Evolutionary conservation across 2,329 filamentous ascomycete species (phyloP).

Genomic region (Aquanectria penicillioides): DNA sequence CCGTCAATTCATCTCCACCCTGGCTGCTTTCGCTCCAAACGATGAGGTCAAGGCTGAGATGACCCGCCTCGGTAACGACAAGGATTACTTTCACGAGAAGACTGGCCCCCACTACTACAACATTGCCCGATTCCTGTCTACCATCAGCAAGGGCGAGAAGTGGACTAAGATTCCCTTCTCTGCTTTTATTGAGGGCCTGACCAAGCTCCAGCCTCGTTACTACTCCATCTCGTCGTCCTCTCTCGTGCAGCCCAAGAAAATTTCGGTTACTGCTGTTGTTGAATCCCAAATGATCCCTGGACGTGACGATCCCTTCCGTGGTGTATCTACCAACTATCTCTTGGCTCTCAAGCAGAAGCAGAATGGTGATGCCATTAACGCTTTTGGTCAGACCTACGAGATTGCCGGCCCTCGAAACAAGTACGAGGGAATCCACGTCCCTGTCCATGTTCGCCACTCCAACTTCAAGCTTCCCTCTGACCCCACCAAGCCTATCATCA

Average conservation of each 20-base stretch:
- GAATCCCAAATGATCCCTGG: slow-evolving; percentile 84
- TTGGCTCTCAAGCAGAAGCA: slow-evolving; percentile 96
- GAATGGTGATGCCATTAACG: slow-evolving; percentile 80
- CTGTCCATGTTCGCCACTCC: slow-evolving; percentile 95
- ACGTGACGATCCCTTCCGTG: slow-evolving; percentile 83
- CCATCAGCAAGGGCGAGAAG: slow-evolving; percentile 75
- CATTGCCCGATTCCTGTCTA: slow-evolving; percentile 84
- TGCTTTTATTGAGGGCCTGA: slow-evolving; percentile 90
- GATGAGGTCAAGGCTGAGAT: slow-evolving; percentile 89
- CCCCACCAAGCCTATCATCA: slow-evolving; percentile 91
- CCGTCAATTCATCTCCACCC: slow-evolving; percentile 89
- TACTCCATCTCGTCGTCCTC: slow-evolving; percentile 99
- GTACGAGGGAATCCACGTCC: slow-evolving; percentile 94
- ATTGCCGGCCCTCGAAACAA: slow-evolving; percentile 93
- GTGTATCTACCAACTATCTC: slow-evolving; percentile 97
- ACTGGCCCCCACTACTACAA: slow-evolving; percentile 86
- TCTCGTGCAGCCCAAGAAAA: slow-evolving; percentile 90
- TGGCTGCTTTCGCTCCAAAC: slow-evolving; percentile 89
- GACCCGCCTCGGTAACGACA: slow-evolving; percentile 88
- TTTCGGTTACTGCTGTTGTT: slow-evolving; percentile 94
- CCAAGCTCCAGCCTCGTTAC: slow-evolving; percentile 96
- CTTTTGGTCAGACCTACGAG: slow-evolving; percentile 86
- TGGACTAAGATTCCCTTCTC: slow-evolving; percentile 94
- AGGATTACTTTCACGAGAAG: slow-evolving; percentile 93
- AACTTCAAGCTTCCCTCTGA: slow-evolving; percentile 99